phyloP scores from a whole-genome alignment of 2,329 filamentous ascomycete species.

The Xylariaceae sp. region DNA sequence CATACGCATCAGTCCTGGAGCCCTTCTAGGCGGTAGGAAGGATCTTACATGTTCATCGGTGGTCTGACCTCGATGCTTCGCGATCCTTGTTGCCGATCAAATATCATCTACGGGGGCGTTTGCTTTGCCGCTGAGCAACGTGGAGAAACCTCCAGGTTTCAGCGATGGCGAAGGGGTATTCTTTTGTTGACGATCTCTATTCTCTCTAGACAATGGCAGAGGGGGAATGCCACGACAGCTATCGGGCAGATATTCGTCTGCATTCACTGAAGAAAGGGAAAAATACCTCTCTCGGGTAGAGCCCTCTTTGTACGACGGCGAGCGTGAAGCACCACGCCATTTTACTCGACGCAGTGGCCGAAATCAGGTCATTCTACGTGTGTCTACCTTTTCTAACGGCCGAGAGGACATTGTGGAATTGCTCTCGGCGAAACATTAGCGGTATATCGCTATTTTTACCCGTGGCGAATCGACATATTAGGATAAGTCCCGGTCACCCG shows the following conservation, averaged over 20 bases:
- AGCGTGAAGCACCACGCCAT: conserved; percentile 24
- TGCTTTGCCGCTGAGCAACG: conserved; percentile 22
- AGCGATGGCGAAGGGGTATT: conserved; percentile 14
- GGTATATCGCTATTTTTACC: conserved; percentile 3
- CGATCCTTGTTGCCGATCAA: conserved; percentile 27
- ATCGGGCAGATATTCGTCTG: conserved; percentile 17
- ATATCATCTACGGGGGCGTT: conserved; percentile 14
- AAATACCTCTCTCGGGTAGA: conserved; percentile 26
- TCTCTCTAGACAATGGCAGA: neutral
- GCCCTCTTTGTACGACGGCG: conserved; percentile 27
- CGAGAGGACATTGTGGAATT: conserved; percentile 16
- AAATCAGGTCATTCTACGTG: conserved; percentile 23
- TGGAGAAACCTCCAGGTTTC: conserved; percentile 14
- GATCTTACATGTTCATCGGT: conserved; percentile 13
- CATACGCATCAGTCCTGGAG: neutral
- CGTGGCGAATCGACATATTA: conserved; percentile 3
- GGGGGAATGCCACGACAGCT: conserved; percentile 19
- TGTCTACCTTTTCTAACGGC: conserved; percentile 19
- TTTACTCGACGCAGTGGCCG: conserved; percentile 15
- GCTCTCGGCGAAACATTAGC: conserved; percentile 18
- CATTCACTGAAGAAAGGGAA: conserved; percentile 24
- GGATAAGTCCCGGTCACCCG: neutral
- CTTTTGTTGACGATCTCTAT: conserved; percentile 2
- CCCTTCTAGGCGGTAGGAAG: conserved; percentile 6
- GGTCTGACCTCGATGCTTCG: conserved; percentile 6